phyloP scores from a whole-genome alignment of 2,329 filamentous ascomycete species.

The Phoma herbarum region DNA sequence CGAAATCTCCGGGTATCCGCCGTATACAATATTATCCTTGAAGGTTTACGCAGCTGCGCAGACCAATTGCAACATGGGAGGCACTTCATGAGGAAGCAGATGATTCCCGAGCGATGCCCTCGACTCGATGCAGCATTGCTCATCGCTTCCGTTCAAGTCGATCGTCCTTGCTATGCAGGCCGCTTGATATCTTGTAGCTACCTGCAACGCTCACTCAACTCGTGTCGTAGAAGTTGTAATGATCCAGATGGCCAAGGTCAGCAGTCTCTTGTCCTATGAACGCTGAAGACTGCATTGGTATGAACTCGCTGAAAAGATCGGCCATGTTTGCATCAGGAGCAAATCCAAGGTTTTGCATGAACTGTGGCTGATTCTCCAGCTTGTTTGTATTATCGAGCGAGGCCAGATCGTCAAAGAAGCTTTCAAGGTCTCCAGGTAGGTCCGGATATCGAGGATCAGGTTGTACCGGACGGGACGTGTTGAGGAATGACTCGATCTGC shows the following conservation, averaged over 20 bases:
- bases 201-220: constrained; percentile 18
- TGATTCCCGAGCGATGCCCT: neutral
- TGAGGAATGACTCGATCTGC: constrained; percentile 14
- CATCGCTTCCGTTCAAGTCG: neutral
- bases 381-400: constrained; percentile 63
- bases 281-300: constrained; percentile 48
- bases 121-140: neutral
- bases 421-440: constrained; percentile 57
- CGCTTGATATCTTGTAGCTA: neutral
- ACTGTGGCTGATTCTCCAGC: constrained; percentile 66
- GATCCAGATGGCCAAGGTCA: constrained; percentile 35
- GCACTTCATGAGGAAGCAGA: neutral
- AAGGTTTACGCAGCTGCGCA: neutral
- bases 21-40: neutral
- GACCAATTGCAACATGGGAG: neutral
- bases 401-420: constrained; percentile 66
- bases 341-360: constrained; percentile 73
- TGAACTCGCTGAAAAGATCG: constrained; percentile 60
- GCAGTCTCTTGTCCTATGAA: constrained; percentile 40
- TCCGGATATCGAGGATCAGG: constrained; percentile 45
- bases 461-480: constrained; percentile 8
- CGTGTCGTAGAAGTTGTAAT: constrained; percentile 39
- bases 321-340: constrained; percentile 68
- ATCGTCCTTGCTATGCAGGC: neutral
- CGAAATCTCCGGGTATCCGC: neutral